These are phyloP conservation scores for Hortaea werneckii DNA, from an alignment of 2,329 filamentous ascomycete species.

Conservation along the genomic window DNA sequence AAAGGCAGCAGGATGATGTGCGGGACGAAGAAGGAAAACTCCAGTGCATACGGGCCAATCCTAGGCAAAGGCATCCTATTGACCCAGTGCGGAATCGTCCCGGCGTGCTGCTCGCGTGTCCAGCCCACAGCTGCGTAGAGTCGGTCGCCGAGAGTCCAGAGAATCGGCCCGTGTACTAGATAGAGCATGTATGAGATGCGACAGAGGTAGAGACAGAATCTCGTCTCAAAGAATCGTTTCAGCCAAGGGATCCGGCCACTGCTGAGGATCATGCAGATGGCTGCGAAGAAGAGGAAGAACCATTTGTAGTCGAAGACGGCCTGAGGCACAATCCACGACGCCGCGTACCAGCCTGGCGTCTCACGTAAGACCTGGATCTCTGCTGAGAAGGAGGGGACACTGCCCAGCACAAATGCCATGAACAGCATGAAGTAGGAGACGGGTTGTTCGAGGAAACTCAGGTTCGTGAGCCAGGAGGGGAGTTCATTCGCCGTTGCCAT, in stretches of 20 bases:
- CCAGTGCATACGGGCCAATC: conserved; percentile 49
- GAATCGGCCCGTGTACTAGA: conserved; percentile 52
- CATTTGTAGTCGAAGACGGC: conserved; percentile 25
- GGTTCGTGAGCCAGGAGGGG: conserved; percentile 37
- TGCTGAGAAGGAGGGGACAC: conserved; percentile 46
- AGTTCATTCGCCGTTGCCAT: conserved; percentile 42
- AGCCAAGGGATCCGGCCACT: conserved; percentile 50
- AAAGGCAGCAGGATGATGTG: conserved; percentile 52
- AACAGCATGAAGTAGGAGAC: conserved; percentile 46
- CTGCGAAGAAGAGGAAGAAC: conserved; percentile 34
- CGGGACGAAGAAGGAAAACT: conserved; percentile 48
- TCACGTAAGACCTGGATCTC: conserved; percentile 41
- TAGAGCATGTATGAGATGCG: conserved; percentile 54
- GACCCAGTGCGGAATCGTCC: conserved; percentile 47
- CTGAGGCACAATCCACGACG: conserved; percentile 41
- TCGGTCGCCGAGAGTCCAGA: conserved; percentile 51
- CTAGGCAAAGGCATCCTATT: conserved; percentile 46
- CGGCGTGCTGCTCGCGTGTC: conserved; percentile 37
- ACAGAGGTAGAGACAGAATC: conserved; percentile 52
- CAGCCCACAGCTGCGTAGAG: conserved; percentile 54
- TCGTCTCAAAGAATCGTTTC: conserved; percentile 48
- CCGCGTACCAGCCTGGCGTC: conserved; percentile 51
- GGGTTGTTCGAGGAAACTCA: conserved; percentile 40
- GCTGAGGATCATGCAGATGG: conserved; percentile 45
- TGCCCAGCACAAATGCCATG: conserved; percentile 47